Percentiles rank a stretch among this genome's conserved stretches.
Conservation (phyloP, 352 stramenopile genomes). For the Globisporangium sylvaticum region DNA sequence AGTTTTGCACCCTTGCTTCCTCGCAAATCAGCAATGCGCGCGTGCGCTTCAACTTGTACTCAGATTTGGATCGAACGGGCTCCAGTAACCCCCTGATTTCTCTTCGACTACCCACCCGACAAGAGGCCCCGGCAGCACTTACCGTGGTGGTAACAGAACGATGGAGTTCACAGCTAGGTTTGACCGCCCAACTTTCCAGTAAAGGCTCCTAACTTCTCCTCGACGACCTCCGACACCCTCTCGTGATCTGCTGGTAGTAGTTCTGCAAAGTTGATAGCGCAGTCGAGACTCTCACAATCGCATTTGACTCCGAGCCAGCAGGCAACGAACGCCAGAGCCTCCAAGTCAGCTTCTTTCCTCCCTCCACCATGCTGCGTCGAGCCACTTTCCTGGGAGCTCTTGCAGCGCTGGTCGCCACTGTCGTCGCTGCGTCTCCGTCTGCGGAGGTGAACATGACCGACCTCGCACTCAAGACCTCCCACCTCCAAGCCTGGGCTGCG, state of each 20-base stretch:
- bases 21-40: background rate
- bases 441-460: background rate
- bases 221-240: background rate
- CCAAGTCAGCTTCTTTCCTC: background rate
- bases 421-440: background rate
- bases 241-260: background rate
- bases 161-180: background rate
- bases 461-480: background rate
- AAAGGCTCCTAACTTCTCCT: background rate
- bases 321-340: background rate
- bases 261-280: background rate
- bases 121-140: no score
- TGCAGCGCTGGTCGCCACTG: background rate
- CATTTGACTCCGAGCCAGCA: background rate
- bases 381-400: background rate
- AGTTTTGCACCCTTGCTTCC: background rate
- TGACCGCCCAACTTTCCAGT: background rate
- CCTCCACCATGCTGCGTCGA: background rate
- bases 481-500: background rate
- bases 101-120: background rate
- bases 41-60: background rate
- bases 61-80: background rate
- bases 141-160: background rate
- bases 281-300: background rate
- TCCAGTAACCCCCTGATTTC: background rate